Evolutionary conservation across 2,329 filamentous ascomycete species (phyloP).

Genomic region (Emmonsia crescens): DNA sequence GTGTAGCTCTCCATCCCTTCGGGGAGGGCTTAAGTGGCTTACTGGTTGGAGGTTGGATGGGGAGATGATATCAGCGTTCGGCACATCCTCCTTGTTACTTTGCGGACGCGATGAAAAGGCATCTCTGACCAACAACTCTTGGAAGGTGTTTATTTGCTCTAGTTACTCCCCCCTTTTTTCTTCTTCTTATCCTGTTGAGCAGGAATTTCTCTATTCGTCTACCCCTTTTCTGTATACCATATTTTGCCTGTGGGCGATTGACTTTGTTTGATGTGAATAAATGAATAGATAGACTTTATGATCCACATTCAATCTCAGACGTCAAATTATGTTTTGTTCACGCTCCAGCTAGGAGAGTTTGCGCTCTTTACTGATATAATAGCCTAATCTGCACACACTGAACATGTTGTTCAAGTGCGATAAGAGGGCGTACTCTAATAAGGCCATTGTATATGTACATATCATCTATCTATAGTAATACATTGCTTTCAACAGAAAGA

Average conservation of each 20-base stretch:
- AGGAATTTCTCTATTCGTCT: neutral
- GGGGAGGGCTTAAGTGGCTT: slow-evolving; percentile 77
- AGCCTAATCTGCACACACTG: neutral
- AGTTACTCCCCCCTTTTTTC: neutral
- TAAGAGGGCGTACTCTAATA: neutral
- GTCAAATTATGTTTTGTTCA: too few relatives aligned
- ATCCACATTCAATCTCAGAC: too few relatives aligned
- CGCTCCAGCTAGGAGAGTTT: too few relatives aligned
- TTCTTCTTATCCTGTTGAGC: neutral
- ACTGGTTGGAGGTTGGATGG: slow-evolving; percentile 51
- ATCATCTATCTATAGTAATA: neutral
- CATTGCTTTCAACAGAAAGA: neutral
- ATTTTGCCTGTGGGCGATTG: neutral
- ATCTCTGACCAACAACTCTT: slow-evolving; percentile 73
- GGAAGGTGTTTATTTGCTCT: slow-evolving; percentile 33
- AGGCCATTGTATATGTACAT: neutral
- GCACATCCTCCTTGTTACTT: slow-evolving; percentile 97
- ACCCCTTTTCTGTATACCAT: neutral
- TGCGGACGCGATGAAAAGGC: slow-evolving; percentile 89
- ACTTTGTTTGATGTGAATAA: neutral
- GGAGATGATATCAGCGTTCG: slow-evolving; percentile 97
- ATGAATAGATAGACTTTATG: neutral
- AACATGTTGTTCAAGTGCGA: neutral
- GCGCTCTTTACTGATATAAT: neutral
- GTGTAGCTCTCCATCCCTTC: slow-evolving; percentile 66